Base-by-base conservation (phyloP, 768 basidiomycete genomes). In the Phanerochaete sordida region DNA sequence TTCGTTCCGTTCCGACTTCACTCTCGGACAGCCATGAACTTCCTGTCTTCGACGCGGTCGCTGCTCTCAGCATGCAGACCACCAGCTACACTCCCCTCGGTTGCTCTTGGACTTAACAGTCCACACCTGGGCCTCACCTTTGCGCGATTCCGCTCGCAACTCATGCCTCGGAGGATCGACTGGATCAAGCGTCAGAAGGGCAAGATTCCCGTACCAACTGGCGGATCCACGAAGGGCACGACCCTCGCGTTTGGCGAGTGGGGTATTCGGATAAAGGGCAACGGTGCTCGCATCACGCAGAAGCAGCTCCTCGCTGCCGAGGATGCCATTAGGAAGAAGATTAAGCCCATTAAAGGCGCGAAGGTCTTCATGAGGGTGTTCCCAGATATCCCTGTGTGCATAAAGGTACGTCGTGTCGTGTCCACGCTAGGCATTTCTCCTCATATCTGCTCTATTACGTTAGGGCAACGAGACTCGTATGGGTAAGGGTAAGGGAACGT, bases 401-500 rank as follows among this genome's bases (percentile, higher is more conserved):
- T 98, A 57, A 98, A 99, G 84, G 93, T 92, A 60, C 46, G 79
- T 67, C 8, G 37, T 16, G 39, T 16, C 8, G 8, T 43, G 8
- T 43, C 39, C 7, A 12, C 4, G 7, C 39, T 43, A 19, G 19
- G 19, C 39, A 19, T 19, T 19, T 12, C 31, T 54, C 23, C 24
- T 26, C 35, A 27, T 46, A 27, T 46, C 26, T 28, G 35, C 28
- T 21, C 39, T 16, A 24, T 15, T 15, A 30, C 24, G 59, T 6
- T 61, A 94, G 92, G 96, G 97, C 56, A 98, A 97, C 67, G 95
- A 98, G 74, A 95, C 94, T 5, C 90, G 97, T 81, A 98, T 98
- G 97, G 97, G 97, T 53, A 98, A 98, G 76, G 97, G 97, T 60
- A 99, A 99, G 74, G 97, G 97, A 48, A 85, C 90, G 0, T 98